These are phyloP conservation scores for Paspalum notatum DNA, from an alignment of 176 grass and related monocot species.

Conservation along the genomic window DNA sequence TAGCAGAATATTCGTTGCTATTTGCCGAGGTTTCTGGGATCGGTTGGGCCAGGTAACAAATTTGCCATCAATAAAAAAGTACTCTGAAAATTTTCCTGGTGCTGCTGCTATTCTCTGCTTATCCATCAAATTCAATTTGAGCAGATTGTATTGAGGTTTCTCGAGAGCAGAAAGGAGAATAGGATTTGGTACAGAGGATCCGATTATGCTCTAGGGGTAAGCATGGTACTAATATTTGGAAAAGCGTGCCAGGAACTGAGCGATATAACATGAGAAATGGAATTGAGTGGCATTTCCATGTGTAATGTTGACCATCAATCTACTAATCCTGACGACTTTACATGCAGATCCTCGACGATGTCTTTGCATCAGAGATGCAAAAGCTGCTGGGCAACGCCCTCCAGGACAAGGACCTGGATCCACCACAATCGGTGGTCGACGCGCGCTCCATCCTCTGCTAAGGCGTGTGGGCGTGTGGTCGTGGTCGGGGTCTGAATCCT, in stretches of 20 bases:
- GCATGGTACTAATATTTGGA: background rate
- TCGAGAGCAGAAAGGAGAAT: slow-evolving; percentile 97
- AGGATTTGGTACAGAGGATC: slow-evolving; percentile 89
- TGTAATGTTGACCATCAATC: background rate
- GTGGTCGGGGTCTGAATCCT: too few relatives aligned
- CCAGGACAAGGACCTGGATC: slow-evolving; percentile 86
- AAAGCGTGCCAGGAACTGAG: background rate
- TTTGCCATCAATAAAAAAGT: background rate
- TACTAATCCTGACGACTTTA: slow-evolving; percentile 16
- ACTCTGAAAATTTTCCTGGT: slow-evolving; percentile 7
- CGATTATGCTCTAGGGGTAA: slow-evolving; percentile 82
- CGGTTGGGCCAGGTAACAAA: slow-evolving; percentile 84
- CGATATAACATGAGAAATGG: background rate
- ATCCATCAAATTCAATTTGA: slow-evolving; percentile 24
- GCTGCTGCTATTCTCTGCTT: background rate
- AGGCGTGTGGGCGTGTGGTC: too few relatives aligned
- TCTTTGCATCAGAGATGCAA: slow-evolving; percentile 93
- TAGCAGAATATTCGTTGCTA: slow-evolving; percentile 87
- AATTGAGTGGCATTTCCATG: background rate
- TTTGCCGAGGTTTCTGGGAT: slow-evolving; percentile 91
- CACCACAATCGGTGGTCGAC: slow-evolving; percentile 79
- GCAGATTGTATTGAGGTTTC: slow-evolving; percentile 83
- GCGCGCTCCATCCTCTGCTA: slow-evolving; percentile 84
- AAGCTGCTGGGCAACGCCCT: slow-evolving; percentile 87
- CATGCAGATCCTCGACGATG: slow-evolving; percentile 84